Evolutionary conservation across 108 stramenopile genomes (phyloP), one percentile per base, ranked within the genome.

Genomic region (Chaetoceros tenuissimus): DNA sequence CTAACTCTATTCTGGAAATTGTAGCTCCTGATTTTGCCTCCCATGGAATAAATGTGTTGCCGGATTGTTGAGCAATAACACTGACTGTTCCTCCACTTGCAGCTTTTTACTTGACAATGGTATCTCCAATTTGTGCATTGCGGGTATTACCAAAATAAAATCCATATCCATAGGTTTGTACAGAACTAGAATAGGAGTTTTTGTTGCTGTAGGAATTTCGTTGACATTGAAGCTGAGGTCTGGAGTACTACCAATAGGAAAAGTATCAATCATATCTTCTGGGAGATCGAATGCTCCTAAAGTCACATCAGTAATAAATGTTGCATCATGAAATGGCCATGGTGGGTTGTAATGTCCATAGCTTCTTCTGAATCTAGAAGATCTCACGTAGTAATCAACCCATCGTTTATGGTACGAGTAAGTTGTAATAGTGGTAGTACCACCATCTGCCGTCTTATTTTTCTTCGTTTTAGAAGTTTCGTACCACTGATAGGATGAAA

Each of bases 401-500:
- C 64, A 65, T 28, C 25, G 18, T 21, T 59, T 49, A 0, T 16
- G 23, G 27, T 65, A 65, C 0, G 31, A 31, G 46, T 74, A 74
- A 3, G 62, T 59, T 17, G 60, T 73, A 3, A 27, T 57, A 24
- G 63, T 74, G 16, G 30, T 48, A 13, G 63, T 69, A 22, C 52
- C 62, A 20, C 68, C 73, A 31, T 59, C 64, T 16, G 24, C 44
- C 20, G 27, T 47, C n/a, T 51, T 17, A 5, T 24, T 45, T 13
- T 64, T 44, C 20, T 27, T 46, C 5, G 53, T 30, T 26, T 20
- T 54, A 18, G 22, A 26, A 29, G 34, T 22, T 34, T 65, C 58
- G 1, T 30, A 18, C 70, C 70, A 71, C 28, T 71, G 70, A 48
- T 71, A 71, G 59, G 61, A 66, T 46, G 52, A 57, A 21, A 57